Conservation (phyloP, 2,329 filamentous ascomycete genomes). For the Colletotrichum cereale region DNA sequence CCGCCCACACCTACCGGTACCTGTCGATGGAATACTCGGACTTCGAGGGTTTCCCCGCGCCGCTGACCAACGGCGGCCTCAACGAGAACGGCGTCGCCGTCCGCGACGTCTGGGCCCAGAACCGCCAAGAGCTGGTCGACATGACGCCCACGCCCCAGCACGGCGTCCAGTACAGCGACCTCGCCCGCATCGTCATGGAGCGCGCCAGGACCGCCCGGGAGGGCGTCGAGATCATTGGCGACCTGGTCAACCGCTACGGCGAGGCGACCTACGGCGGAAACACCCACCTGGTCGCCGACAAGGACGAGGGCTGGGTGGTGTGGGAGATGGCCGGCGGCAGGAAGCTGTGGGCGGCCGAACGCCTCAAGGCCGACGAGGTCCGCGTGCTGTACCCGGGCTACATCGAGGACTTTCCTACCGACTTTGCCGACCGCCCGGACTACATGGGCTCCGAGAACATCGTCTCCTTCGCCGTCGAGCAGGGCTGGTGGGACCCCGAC, state of each 20-base stretch:
- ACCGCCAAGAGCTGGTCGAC: conserved; percentile 52
- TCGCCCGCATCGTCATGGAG: conserved; percentile 55
- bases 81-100: conserved; percentile 57
- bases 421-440: conserved; percentile 42
- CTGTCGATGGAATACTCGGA: conserved; percentile 51
- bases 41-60: conserved; percentile 57
- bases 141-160: conserved; percentile 56
- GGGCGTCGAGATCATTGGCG: conserved; percentile 57
- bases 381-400: conserved; percentile 47
- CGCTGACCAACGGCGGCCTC: conserved; percentile 58
- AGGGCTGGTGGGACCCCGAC: conserved; percentile 45
- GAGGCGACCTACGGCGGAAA: conserved; percentile 58
- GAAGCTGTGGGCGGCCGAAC: conserved; percentile 46
- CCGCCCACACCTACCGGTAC: conserved; percentile 45
- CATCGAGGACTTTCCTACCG: conserved; percentile 46
- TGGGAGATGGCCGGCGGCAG: conserved; percentile 47
- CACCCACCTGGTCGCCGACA: conserved; percentile 55
- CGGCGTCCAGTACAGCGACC: conserved; percentile 56
- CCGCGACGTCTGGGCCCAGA: conserved; percentile 56
- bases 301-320: conserved; percentile 47
- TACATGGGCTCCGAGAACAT: conserved; percentile 47
- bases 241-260: conserved; percentile 53
- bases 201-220: conserved; percentile 55
- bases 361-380: conserved; percentile 43
- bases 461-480: conserved; percentile 45